phyloP scores from a whole-genome alignment of 2,329 filamentous ascomycete species.

The Lasiodiplodia sp. region DNA sequence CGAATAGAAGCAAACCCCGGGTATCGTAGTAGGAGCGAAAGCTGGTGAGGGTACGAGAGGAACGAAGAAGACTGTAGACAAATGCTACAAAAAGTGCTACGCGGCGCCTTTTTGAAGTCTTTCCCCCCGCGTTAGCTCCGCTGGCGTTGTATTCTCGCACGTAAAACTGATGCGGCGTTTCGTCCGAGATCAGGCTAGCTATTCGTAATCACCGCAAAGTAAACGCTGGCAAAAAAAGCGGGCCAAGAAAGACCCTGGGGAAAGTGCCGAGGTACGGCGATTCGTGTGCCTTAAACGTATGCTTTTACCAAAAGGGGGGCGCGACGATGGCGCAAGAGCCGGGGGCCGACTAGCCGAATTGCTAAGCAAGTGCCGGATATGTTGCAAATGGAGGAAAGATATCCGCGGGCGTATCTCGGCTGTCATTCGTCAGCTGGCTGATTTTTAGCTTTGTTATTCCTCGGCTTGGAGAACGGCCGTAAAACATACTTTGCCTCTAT shows the following conservation, averaged over 20 bases:
- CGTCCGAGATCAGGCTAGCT: slow-evolving; percentile 2
- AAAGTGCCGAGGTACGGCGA: slow-evolving; percentile 10
- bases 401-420: background rate
- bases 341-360: slow-evolving; percentile 1
- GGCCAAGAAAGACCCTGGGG: background rate
- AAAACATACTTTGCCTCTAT: no score
- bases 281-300: background rate
- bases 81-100: background rate
- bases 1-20: background rate
- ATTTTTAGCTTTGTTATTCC: background rate
- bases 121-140: background rate
- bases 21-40: background rate
- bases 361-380: slow-evolving; percentile 1
- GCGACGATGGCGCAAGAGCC: background rate
- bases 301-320: background rate
- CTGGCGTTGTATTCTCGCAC: background rate
- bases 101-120: background rate
- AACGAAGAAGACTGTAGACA: background rate
- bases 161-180: slow-evolving; percentile 1
- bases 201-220: background rate
- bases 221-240: slow-evolving; percentile 4
- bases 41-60: background rate
- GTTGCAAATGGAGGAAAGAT: background rate
- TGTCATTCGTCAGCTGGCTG: background rate
- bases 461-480: background rate